Base-by-base conservation (phyloP, 768 basidiomycete species). In the Mycena pura region DNA sequence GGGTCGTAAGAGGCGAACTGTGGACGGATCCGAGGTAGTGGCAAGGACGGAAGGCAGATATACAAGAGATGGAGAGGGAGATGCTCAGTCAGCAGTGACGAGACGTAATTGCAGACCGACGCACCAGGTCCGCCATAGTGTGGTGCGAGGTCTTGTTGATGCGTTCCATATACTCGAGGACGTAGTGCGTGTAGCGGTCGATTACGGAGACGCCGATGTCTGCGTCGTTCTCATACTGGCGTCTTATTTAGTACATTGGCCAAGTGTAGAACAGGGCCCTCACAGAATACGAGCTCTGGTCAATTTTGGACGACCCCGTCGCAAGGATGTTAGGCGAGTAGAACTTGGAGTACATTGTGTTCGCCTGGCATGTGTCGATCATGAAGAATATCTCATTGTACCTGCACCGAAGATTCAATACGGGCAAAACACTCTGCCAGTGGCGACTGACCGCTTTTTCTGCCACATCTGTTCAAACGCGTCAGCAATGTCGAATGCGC, bases 391-490 rank as follows among this genome's bases (percentile, higher is more conserved):
- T 87, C 73, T 96, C 93, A 74, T 98, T 96, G 78, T 98, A 99
- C 53, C 89, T 90, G 67, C 4, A 45, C 27, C 15, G n/a, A n/a
- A n/a, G n/a, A 41, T 28, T 24, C 2, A 38, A 38, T 17, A n/a
- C n/a, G n/a, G n/a, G n/a, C n/a, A n/a, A 21, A 29, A 34, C 27
- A 69, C 84, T 41, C 57, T n/a, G n/a, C n/a, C n/a, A n/a, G n/a
- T n/a, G n/a, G n/a, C n/a, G n/a, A n/a, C n/a, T n/a, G n/a, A 92
- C 95, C 96, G 80, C 72, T 91, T 90, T 82, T 98, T 98, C 73
- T 96, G 92, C 81, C 90, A 95, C 96, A 99, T 99, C 76, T 98
- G 96, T 74, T 95, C 95, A 62, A 99, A 92, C 2, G 97, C 96
- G 72, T 99, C 96, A 0, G 96, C 96, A n/a, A 99, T 86, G 72